Percentiles rank a stretch among this genome's conserved stretches.
phyloP scores from a whole-genome alignment of 306 rosid species.

The Pyrus bretschneideri region DNA sequence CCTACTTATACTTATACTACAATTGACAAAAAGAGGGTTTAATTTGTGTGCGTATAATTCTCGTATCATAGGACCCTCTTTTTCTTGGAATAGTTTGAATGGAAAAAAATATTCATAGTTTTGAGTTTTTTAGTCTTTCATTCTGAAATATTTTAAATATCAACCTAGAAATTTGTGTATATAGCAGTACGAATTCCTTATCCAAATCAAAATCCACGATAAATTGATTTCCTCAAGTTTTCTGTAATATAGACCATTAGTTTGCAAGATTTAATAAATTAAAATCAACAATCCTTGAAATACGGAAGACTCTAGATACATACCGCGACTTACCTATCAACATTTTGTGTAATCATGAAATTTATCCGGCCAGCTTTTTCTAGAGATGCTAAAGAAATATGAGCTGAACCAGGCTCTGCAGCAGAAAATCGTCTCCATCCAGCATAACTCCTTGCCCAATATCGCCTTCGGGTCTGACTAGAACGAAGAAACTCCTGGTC shows the following conservation, averaged over 20 bases:
- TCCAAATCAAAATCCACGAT: neutral
- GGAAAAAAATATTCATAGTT: neutral
- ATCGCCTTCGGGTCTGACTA: slow-evolving; percentile 63
- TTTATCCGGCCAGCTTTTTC: slow-evolving; percentile 66
- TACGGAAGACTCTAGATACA: slow-evolving; percentile 14
- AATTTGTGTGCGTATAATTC: too few species aligned
- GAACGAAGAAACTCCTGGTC: slow-evolving; percentile 74
- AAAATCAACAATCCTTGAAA: neutral
- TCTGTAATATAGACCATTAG: neutral
- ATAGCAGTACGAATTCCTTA: neutral
- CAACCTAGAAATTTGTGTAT: neutral
- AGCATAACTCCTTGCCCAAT: slow-evolving; percentile 97
- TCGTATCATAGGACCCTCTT: too few species aligned
- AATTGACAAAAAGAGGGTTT: too few species aligned
- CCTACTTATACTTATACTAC: too few species aligned
- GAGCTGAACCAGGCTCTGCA: slow-evolving; percentile 74
- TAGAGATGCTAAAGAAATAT: slow-evolving; percentile 60
- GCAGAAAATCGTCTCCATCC: slow-evolving; percentile 81
- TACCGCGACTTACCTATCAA: slow-evolving; percentile 55
- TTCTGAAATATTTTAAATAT: neutral
- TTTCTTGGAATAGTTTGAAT: neutral
- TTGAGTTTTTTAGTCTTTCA: neutral
- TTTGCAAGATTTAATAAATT: neutral
- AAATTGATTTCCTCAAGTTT: neutral
- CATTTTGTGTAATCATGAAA: slow-evolving; percentile 82